Evolutionary conservation across 2,329 filamentous ascomycete genomes (phyloP).

Genomic region (Aspergillus sp.): DNA sequence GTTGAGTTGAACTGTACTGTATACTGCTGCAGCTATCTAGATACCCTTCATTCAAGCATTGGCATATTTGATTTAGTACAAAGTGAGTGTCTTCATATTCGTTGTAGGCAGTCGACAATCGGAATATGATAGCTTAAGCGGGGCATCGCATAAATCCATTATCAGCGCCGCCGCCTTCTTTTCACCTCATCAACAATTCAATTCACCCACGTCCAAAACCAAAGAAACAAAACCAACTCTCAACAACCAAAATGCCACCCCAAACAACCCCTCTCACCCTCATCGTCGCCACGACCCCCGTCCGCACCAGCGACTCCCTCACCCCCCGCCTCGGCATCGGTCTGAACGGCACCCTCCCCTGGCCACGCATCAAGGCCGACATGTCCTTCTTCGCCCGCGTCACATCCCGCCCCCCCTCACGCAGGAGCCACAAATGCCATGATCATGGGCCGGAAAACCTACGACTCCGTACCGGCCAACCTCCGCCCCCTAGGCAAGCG

Average conservation of each 20-base stretch:
- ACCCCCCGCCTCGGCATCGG: slow-evolving; percentile 80
- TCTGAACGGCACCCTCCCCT: slow-evolving; percentile 71
- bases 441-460: slow-evolving; percentile 97
- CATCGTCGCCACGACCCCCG: slow-evolving; percentile 75
- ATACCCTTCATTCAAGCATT: too few species aligned
- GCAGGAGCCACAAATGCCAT: slow-evolving; percentile 59
- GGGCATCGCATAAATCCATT: not conserved
- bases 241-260: slow-evolving; percentile 17
- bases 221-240: not conserved
- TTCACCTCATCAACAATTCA: slow-evolving; percentile 1
- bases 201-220: slow-evolving; percentile 1
- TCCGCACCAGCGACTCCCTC: slow-evolving; percentile 72
- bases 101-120: too few species aligned
- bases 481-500: slow-evolving; percentile 77
- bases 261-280: slow-evolving; percentile 64
- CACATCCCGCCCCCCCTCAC: slow-evolving; percentile 57
- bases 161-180: not conserved
- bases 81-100: too few species aligned
- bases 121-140: too few species aligned
- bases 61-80: too few species aligned
- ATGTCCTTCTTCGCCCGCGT: slow-evolving; percentile 94
- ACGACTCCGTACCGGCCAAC: slow-evolving; percentile 76
- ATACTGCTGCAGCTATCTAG: too few species aligned
- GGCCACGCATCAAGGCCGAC: slow-evolving; percentile 82
- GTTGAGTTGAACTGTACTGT: too few species aligned